A percentile compares a stretch with the other conserved stretches of the same genome.
Conservation (phyloP, 1,139 yeast genomes). For the Geotrichum europaeum region DNA sequence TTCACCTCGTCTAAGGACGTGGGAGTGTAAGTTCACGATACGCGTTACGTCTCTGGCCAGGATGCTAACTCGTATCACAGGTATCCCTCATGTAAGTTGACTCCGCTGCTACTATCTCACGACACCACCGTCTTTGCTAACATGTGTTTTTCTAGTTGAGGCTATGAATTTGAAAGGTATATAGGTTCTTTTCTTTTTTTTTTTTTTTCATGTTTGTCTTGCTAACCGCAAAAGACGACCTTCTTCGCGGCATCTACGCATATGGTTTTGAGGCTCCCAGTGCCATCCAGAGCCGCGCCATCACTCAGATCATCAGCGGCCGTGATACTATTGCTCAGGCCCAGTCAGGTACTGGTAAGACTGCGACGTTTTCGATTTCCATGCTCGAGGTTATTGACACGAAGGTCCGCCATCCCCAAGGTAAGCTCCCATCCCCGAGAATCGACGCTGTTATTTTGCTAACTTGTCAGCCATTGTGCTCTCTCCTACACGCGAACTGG, state of each 20-base stretch:
- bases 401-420: constrained; percentile 38
- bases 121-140: neutral
- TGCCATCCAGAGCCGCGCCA: constrained; percentile 92
- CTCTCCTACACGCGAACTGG: constrained; percentile 95
- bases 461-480: constrained; percentile 59
- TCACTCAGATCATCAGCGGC: constrained; percentile 84
- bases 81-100: constrained; percentile 11
- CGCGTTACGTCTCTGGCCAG: constrained; percentile 6
- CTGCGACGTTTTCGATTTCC: constrained; percentile 93
- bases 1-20: constrained; percentile 18
- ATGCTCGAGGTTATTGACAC: constrained; percentile 77
- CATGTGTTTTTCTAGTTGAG: constrained; percentile 14
- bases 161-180: constrained; percentile 20
- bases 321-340: constrained; percentile 95
- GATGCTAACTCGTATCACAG: constrained; percentile 17
- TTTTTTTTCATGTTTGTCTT: neutral
- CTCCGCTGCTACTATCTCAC: neutral
- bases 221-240: constrained; percentile 13
- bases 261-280: constrained; percentile 95
- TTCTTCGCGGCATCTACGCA: constrained; percentile 63
- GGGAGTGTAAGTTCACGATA: constrained; percentile 18
- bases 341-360: constrained; percentile 97
- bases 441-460: neutral
- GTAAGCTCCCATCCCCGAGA: constrained; percentile 33
- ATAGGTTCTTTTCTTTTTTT: neutral